Conservation (phyloP, 192 early-diverging fungal species). For the Backusella psychrophila region DNA sequence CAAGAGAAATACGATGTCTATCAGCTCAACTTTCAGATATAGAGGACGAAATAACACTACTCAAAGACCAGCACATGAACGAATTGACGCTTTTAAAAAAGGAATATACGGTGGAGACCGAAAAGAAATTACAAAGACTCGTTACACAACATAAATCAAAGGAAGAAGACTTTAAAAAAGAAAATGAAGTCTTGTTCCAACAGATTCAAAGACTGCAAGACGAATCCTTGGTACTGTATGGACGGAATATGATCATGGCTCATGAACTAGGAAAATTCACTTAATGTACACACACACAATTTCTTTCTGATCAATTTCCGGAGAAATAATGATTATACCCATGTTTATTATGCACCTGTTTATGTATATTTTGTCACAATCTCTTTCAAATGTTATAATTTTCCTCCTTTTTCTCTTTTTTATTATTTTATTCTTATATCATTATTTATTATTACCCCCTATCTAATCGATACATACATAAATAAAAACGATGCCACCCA, state of each 20-base stretch:
- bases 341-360: not conserved
- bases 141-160: not conserved
- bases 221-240: constrained; percentile 1
- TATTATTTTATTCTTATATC: not conserved
- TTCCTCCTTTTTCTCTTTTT: not conserved
- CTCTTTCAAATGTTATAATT: not conserved
- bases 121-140: not conserved
- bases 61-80: not conserved
- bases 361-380: not conserved
- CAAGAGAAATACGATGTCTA: not conserved
- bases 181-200: not conserved
- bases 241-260: constrained; percentile 9
- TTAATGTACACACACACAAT: not conserved
- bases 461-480: not conserved
- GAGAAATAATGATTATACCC: constrained; percentile 12
- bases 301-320: not conserved
- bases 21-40: not conserved
- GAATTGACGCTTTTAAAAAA: not conserved
- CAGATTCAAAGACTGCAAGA: not conserved
- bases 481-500: constrained; percentile 9
- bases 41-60: constrained; percentile 6
- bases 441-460: not conserved
- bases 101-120: not conserved
- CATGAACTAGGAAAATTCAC: constrained; percentile 7
- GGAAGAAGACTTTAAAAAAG: not conserved